Evolutionary conservation across 768 basidiomycete genomes (phyloP), one percentile per base, ranked within the genome.

Genomic region (Russula lepida): DNA sequence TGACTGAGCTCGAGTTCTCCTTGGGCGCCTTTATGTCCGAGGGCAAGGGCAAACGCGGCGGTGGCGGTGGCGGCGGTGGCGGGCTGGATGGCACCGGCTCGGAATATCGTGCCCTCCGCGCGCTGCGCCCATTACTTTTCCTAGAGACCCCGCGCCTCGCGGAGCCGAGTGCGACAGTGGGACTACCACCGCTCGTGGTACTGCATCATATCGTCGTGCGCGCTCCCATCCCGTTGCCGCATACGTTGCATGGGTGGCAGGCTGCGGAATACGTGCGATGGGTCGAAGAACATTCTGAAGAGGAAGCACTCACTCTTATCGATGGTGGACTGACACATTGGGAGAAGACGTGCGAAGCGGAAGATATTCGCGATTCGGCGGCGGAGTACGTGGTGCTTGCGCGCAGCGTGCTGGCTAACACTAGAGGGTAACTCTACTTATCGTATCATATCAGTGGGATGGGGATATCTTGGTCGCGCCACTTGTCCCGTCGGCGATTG

Each of bases 231-330:
- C 82, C 88, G 6, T 78, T 98, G 41, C 95, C 97, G 11, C 92
- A 99, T 71, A 80, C 82, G 52, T 72, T 93, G 58, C 93, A 98
- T 69, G 88, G 89, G 0, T 98, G 97, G 95, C 88, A 90, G 59
- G 93, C 98, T 70, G 81, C 88, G 4, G 97, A 98, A 75, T 99
- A 99, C 72, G 90, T 97, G 52, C 83, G 91, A 47, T 99, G 95
- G 94, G 79, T 98, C 13, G 88, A 92, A 61, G 95, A 97, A 70
- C 97, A 98, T 69, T 77, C 84, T 2, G 84, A 86, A 62, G 81
- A 79, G 61, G 95, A 98, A 70, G 82, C 88, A 8, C 83, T 84
- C 81, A 82, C 82, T 15, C 78, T 98, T 48, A 75, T 99, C 12
- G 89, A 94, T 56, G 81, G 86, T 17, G 88, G 89, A 0, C 74